Evolutionary conservation across 169 alveolate species (phyloP).

Genomic region (Plasmodium cynomolgi): DNA sequence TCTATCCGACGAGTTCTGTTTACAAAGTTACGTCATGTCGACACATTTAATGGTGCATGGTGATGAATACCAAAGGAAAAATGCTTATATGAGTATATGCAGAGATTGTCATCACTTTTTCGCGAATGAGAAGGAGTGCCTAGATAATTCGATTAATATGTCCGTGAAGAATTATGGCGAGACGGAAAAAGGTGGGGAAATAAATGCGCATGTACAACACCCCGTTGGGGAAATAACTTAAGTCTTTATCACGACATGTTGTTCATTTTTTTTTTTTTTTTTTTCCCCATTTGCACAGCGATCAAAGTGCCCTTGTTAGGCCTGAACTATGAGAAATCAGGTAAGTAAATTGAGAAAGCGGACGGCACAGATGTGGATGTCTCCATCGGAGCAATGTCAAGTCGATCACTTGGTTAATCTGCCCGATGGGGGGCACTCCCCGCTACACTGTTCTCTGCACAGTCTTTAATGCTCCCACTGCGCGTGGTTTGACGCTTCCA

Average conservation of each 20-base stretch:
- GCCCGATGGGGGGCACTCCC: neutral
- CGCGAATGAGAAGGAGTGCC: constrained; percentile 7
- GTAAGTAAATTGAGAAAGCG: neutral
- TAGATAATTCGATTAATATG: constrained; percentile 3
- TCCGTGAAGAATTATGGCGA: neutral
- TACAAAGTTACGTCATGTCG: constrained; percentile 16
- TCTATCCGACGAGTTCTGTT: neutral
- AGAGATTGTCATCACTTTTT: constrained; percentile 18
- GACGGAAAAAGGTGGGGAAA: neutral
- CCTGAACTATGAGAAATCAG: neutral
- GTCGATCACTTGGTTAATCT: neutral
- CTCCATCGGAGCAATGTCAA: neutral
- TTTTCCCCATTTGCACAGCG: neutral
- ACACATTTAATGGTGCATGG: constrained; percentile 1
- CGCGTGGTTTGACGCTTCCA: neutral
- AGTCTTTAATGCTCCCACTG: neutral
- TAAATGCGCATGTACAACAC: neutral
- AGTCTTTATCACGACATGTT: neutral
- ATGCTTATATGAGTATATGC: constrained; percentile 30
- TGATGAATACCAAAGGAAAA: neutral
- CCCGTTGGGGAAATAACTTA: neutral
- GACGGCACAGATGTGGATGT: neutral
- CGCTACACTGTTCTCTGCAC: neutral
- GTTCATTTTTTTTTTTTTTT: neutral
- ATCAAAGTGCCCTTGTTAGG: neutral